phyloP scores from a whole-genome alignment of 305 asterid genomes.

The Fraxinus nigra region DNA sequence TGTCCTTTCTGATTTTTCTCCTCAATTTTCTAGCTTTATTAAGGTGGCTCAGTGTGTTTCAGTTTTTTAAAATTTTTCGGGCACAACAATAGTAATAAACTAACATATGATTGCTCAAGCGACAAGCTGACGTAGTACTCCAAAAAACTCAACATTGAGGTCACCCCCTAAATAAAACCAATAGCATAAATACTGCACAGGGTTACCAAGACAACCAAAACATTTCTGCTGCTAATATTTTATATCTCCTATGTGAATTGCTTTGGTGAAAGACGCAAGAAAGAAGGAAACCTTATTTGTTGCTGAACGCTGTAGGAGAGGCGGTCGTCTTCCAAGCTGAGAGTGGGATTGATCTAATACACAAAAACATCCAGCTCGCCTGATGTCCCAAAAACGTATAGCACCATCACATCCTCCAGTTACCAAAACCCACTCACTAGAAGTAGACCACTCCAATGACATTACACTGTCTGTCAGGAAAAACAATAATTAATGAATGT shows the following conservation, averaged over 20 bases:
- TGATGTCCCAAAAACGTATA: conserved; percentile 97
- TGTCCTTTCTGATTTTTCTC: neutral
- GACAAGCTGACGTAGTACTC: neutral
- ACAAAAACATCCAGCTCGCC: conserved; percentile 91
- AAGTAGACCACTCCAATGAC: conserved; percentile 95
- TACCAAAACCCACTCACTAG: conserved; percentile 89
- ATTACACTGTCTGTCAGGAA: conserved; percentile 79
- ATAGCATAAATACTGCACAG: conserved; percentile 18
- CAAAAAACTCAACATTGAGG: neutral
- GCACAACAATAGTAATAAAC: neutral
- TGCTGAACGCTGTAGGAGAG: conserved; percentile 51
- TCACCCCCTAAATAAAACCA: conserved; percentile 3
- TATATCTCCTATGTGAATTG: conserved; percentile 11
- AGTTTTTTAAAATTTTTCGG: neutral
- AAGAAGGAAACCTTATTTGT: conserved; percentile 58
- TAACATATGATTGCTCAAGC: neutral
- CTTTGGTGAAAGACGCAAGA: neutral
- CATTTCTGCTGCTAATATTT: neutral
- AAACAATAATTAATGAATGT: conserved; percentile 24
- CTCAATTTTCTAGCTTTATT: neutral
- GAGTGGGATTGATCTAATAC: conserved; percentile 84
- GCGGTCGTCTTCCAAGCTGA: conserved; percentile 88
- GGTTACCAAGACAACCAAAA: conserved; percentile 7
- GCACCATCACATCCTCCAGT: conserved; percentile 99
- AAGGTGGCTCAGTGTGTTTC: neutral